Conservation (phyloP, 2,329 filamentous ascomycete genomes). For the Pseudogymnoascus sp. region DNA sequence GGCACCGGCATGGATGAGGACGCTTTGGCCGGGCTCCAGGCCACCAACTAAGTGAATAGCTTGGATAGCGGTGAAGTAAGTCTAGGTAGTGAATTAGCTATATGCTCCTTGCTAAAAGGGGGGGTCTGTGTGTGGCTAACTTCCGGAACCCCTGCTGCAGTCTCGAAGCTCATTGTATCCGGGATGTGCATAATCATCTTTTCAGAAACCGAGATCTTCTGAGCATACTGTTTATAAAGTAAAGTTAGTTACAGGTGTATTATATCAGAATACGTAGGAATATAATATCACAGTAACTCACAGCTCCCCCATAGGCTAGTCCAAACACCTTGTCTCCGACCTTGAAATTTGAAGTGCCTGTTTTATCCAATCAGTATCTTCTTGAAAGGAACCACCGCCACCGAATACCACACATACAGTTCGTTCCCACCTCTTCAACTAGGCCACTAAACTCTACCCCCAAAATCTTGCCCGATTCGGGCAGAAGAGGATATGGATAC, state of each 20-base stretch:
- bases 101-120: background rate
- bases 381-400: background rate
- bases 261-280: background rate
- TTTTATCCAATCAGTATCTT: slow-evolving; percentile 33
- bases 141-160: slow-evolving; percentile 70
- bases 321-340: slow-evolving; percentile 80
- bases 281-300: background rate
- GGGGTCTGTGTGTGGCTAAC: background rate
- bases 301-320: slow-evolving; percentile 76
- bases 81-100: slow-evolving; percentile 33
- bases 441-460: slow-evolving; percentile 72
- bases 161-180: slow-evolving; percentile 58
- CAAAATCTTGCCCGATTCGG: slow-evolving; percentile 59
- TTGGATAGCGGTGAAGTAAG: slow-evolving; percentile 89
- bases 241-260: background rate
- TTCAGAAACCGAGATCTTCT: slow-evolving; percentile 69
- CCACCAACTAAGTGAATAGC: slow-evolving; percentile 75
- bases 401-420: background rate
- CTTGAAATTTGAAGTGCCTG: slow-evolving; percentile 42
- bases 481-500: slow-evolving; percentile 56
- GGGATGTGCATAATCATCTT: slow-evolving; percentile 83
- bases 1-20: slow-evolving; percentile 90
- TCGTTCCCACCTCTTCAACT: slow-evolving; percentile 45
- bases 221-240: slow-evolving; percentile 44
- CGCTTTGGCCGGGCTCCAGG: slow-evolving; percentile 59